These are phyloP conservation scores for Colletotrichum salicis DNA, from an alignment of 2,329 filamentous ascomycete genomes.

Conservation along the genomic window DNA sequence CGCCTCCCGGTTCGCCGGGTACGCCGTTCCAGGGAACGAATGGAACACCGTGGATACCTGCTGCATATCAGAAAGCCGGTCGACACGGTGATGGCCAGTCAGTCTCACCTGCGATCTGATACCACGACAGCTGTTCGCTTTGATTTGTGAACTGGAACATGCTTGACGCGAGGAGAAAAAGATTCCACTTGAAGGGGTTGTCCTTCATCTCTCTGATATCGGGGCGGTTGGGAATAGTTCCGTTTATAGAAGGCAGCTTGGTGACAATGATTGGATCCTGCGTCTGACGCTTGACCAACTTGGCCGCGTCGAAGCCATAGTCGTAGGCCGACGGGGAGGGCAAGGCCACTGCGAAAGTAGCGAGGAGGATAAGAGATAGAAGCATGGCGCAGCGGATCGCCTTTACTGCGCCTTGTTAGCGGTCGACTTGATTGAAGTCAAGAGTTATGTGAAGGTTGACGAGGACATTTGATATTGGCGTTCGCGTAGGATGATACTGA, in stretches of 20 bases:
- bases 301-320: conserved; percentile 59
- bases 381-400: conserved; percentile 1
- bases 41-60: conserved; percentile 85
- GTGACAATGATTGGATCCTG: conserved; percentile 53
- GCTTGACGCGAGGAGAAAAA: conserved; percentile 80
- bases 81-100: not conserved
- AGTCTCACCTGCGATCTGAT: conserved; percentile 76
- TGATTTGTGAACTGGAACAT: conserved; percentile 77
- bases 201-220: conserved; percentile 76
- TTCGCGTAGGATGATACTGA: not conserved
- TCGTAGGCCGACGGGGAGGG: conserved; percentile 50
- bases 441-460: not conserved
- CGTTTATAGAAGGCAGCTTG: conserved; percentile 53
- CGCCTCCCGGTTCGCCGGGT: conserved; percentile 59
- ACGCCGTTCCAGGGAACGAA: conserved; percentile 66
- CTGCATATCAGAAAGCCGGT: conserved; percentile 20
- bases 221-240: conserved; percentile 60
- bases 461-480: not conserved
- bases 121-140: conserved; percentile 74
- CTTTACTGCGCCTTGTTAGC: conserved; percentile 9
- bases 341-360: not conserved
- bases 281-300: conserved; percentile 53
- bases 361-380: conserved; percentile 7
- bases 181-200: conserved; percentile 75
- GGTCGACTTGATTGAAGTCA: not conserved